A percentile compares a stretch with the other conserved stretches of the same genome.
These are phyloP conservation scores for Primulina huaijiensis DNA, from an alignment of 257 asterid species.

Conservation along the genomic window DNA sequence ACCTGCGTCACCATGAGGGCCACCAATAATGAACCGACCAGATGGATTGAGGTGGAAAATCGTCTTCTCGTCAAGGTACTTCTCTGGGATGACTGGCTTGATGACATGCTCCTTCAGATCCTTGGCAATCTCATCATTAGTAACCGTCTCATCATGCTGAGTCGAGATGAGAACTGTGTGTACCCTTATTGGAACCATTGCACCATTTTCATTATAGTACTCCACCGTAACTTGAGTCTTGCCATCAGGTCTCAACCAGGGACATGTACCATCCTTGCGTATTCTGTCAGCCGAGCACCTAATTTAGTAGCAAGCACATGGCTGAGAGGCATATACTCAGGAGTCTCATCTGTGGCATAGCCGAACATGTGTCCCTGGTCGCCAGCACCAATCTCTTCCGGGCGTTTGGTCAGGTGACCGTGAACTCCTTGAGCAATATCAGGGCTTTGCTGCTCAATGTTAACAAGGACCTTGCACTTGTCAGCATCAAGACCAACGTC, in stretches of 20 bases:
- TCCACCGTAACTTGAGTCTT: slow-evolving; percentile 64
- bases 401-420: slow-evolving; percentile 57
- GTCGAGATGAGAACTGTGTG: slow-evolving; percentile 65
- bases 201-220: slow-evolving; percentile 60
- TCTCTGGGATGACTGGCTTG: slow-evolving; percentile 58
- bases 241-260: slow-evolving; percentile 70
- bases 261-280: slow-evolving; percentile 55
- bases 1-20: slow-evolving; percentile 68
- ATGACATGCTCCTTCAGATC: slow-evolving; percentile 63
- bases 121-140: slow-evolving; percentile 54
- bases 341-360: slow-evolving; percentile 63
- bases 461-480: slow-evolving; percentile 58
- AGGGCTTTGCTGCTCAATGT: slow-evolving; percentile 61
- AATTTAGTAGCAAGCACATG: slow-evolving; percentile 61
- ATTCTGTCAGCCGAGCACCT: slow-evolving; percentile 56
- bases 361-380: slow-evolving; percentile 69
- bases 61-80: slow-evolving; percentile 62
- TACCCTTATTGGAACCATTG: slow-evolving; percentile 53
- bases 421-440: slow-evolving; percentile 67
- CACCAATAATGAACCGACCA: slow-evolving; percentile 58
- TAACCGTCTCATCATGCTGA: slow-evolving; percentile 64
- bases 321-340: slow-evolving; percentile 64
- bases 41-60: slow-evolving; percentile 64
- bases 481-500: slow-evolving; percentile 62
- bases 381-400: slow-evolving; percentile 65